Percentiles rank a stretch among this genome's conserved stretches.
Evolutionary conservation across 1,284 basidiomycete genomes (phyloP).

Genomic region (Waitea zeae): DNA sequence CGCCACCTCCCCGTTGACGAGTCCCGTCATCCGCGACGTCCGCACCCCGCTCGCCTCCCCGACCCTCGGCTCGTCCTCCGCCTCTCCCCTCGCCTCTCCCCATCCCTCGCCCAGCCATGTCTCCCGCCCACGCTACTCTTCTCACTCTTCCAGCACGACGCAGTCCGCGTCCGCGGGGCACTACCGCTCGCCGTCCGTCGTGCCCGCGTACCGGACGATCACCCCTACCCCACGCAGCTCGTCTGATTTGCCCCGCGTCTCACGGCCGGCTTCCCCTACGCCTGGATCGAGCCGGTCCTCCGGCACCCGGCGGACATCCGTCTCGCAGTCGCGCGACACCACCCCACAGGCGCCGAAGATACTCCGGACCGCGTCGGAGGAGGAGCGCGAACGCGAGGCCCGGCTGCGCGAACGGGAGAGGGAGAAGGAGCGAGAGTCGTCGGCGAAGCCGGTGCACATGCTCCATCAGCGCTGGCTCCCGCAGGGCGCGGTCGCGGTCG

Average conservation of each 20-base stretch:
- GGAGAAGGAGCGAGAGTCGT: no score
- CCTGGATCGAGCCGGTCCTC: conserved; percentile 5
- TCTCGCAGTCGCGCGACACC: conserved; percentile 8
- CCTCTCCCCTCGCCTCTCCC: no score
- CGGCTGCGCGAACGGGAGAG: neutral
- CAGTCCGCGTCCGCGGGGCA: neutral
- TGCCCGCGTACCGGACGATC: neutral
- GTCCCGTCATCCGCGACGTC: no score
- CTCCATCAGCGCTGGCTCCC: neutral
- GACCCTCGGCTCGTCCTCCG: no score
- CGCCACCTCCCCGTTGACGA: no score
- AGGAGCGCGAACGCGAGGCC: neutral
- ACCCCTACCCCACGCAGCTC: neutral
- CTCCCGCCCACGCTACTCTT: no score
- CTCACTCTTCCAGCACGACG: conserved; percentile 5
- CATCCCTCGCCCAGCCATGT: no score
- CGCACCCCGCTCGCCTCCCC: no score
- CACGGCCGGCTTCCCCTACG: neutral
- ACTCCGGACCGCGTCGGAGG: neutral
- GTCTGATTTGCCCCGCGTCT: neutral
- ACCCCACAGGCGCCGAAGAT: conserved; percentile 1
- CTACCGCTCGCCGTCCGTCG: neutral
- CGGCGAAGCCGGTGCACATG: neutral
- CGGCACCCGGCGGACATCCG: conserved; percentile 6
- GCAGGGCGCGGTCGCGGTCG: neutral